Evolutionary conservation across 768 basidiomycete genomes (phyloP), one percentile per base, ranked within the genome.

Genomic region (Suillus tomentosus): DNA sequence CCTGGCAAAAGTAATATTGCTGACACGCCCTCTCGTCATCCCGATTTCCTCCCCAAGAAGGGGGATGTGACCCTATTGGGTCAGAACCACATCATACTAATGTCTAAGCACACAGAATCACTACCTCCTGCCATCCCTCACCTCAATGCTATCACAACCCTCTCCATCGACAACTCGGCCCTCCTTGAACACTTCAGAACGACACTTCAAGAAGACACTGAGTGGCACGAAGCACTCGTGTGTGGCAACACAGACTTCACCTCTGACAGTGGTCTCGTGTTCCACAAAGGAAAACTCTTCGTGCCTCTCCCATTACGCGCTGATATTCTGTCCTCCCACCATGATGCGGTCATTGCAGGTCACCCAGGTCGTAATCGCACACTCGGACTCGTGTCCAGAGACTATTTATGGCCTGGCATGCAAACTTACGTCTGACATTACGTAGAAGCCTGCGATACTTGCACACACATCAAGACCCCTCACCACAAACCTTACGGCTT

Each of bases 361-460:
- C 83, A 84, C 60, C 79, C 74, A 8, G 82, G 83, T 3, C 71
- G 67, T 14, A 66, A 63, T 3, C 70, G 70, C 17, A 84, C 82
- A 0, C 61, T 70, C 10, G 66, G 73, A 4, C 62, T 76, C 2
- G 65, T 84, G 4, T 51, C 47, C 0, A 70, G 75, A 5, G 70
- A 82, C 48, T 84, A 78, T 66, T 79, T 72, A 3, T 85, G 81
- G 82, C 82, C 64, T 1, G 40, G 61, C 43, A 63, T 65, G 10
- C 31, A 62, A 8, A 65, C 40, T 0, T 65, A 14, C 45, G 42
- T 65, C 17, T 8, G 42, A 3, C 8, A 24, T 8, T 65, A 65
- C 17, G 42, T 65, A 7, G 48, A 62, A 24, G 47, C 54, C 3
- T 62, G 54, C 3, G 36, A 31, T 14, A 62, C 50, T 7, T 62